These are phyloP conservation scores for Nemania diffusa DNA, from an alignment of 2,329 filamentous ascomycete species.

Conservation along the genomic window DNA sequence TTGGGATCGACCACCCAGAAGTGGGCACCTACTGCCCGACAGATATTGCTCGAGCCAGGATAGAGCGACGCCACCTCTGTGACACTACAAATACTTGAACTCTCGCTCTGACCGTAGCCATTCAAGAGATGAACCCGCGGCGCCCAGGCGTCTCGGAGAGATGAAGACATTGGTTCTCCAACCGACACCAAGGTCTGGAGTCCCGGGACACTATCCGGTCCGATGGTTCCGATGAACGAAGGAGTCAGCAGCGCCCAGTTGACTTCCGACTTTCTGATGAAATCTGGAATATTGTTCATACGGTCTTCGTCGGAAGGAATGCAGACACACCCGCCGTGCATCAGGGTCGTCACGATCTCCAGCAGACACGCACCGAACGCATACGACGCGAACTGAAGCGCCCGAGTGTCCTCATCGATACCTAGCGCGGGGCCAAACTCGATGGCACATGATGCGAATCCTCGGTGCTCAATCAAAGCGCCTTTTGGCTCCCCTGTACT, in stretches of 20 bases:
- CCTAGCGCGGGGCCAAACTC: slow-evolving; percentile 13
- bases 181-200: slow-evolving; percentile 22
- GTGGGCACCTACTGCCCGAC: slow-evolving; percentile 19
- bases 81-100: slow-evolving; percentile 12
- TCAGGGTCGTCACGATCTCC: slow-evolving; percentile 21
- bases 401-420: slow-evolving; percentile 6
- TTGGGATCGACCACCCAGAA: slow-evolving; percentile 24
- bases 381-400: slow-evolving; percentile 28
- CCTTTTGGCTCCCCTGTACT: slow-evolving; percentile 28
- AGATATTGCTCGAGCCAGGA: slow-evolving; percentile 4
- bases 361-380: slow-evolving; percentile 19
- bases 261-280: slow-evolving; percentile 10
- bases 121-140: slow-evolving; percentile 21
- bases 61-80: slow-evolving; percentile 6
- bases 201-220: slow-evolving; percentile 18
- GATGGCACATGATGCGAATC: slow-evolving; percentile 9
- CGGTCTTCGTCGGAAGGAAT: slow-evolving; percentile 28
- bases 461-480: slow-evolving; percentile 20
- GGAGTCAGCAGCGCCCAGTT: slow-evolving; percentile 29
- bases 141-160: slow-evolving; percentile 18
- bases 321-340: slow-evolving; percentile 26
- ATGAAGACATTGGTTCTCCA: slow-evolving; percentile 21
- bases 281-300: slow-evolving; percentile 21
- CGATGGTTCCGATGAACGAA: slow-evolving; percentile 13
- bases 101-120: slow-evolving; percentile 24